phyloP scores from a whole-genome alignment of 257 asterid genomes.

The Solanum boliviense region DNA sequence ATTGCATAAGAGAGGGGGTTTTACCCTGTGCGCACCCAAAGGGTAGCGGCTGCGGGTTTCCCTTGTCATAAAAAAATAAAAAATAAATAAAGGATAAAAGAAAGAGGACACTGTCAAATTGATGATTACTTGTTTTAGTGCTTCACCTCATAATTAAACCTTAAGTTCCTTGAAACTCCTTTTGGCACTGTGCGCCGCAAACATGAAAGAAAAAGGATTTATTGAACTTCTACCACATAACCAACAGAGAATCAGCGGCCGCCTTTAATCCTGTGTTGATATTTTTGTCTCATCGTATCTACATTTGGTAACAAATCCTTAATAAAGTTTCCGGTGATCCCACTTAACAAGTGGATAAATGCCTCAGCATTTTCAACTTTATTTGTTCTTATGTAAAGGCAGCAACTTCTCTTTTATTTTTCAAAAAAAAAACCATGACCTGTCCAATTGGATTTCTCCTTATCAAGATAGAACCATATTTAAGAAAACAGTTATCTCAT shows the following conservation, averaged over 20 bases:
- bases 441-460: background rate
- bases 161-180: background rate
- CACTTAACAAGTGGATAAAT: background rate
- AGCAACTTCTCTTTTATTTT: background rate
- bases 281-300: background rate
- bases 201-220: background rate
- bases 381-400: background rate
- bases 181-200: background rate
- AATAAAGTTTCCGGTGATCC: background rate
- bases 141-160: background rate
- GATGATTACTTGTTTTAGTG: background rate
- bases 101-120: background rate
- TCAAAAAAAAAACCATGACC: background rate
- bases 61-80: too few relatives aligned
- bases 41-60: too few relatives aligned
- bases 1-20: too few relatives aligned
- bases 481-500: background rate
- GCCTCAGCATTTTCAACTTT: background rate
- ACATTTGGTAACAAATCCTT: background rate
- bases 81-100: background rate
- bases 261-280: background rate
- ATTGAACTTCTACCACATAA: background rate
- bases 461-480: background rate
- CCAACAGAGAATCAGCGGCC: background rate
- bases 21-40: too few relatives aligned